Evolutionary conservation across 805 yeast genomes (phyloP).

Genomic region (Sugiyamaella lignohabitans): DNA sequence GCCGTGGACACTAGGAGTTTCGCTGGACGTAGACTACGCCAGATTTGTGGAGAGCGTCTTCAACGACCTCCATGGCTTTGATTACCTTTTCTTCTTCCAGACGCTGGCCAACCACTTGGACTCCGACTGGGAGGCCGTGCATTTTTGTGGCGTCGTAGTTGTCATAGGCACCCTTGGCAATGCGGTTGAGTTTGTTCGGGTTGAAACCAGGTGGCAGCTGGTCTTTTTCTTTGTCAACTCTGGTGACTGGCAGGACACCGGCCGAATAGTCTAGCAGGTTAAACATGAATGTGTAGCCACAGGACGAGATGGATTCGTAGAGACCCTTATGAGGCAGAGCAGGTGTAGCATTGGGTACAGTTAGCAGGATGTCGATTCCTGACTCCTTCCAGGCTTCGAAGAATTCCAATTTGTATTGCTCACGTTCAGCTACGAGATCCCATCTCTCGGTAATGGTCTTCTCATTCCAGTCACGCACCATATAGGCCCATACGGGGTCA

Average conservation of each 20-base stretch:
- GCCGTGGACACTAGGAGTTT: too few species aligned
- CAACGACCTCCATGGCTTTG: conserved; percentile 40
- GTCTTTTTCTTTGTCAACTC: conserved; percentile 39
- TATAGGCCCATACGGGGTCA: conserved; percentile 35
- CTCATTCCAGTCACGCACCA: conserved; percentile 33
- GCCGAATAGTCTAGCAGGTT: conserved; percentile 52
- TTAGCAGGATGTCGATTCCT: conserved; percentile 34
- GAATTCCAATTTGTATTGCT: conserved; percentile 31
- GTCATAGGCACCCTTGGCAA: conserved; percentile 40
- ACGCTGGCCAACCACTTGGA: conserved; percentile 59
- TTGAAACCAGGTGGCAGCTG: conserved; percentile 29
- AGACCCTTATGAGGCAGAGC: conserved; percentile 36
- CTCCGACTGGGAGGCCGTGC: conserved; percentile 55
- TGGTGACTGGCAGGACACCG: conserved; percentile 49
- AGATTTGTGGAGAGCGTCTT: conserved; percentile 28
- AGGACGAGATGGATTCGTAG: conserved; percentile 33
- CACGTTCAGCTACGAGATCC: conserved; percentile 32
- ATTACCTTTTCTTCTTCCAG: conserved; percentile 58
- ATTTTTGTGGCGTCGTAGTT: conserved; percentile 46
- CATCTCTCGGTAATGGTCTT: conserved; percentile 33
- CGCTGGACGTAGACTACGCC: conserved; percentile 26
- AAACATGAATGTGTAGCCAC: conserved; percentile 50
- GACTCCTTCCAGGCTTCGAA: conserved; percentile 32
- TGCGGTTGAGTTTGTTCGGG: conserved; percentile 30
- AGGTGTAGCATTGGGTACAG: conserved; percentile 40